These are phyloP conservation scores for Begonia peltatifolia DNA, from an alignment of 306 rosid genomes.

Conservation along the genomic window DNA sequence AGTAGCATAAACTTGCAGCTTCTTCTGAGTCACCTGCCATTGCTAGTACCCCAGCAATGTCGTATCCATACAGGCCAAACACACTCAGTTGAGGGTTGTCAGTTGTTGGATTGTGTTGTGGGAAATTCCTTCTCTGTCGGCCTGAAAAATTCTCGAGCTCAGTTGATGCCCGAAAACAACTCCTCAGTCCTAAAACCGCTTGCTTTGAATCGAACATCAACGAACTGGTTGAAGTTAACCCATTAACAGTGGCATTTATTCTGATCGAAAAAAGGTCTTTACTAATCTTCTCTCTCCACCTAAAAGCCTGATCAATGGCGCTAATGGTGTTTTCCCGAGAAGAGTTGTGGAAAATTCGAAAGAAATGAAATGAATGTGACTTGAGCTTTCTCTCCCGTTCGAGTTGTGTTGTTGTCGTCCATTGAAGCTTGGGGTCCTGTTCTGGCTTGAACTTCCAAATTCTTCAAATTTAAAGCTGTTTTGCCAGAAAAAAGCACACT, in stretches of 20 bases:
- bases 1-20: background rate
- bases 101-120: slow-evolving; percentile 14
- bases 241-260: background rate
- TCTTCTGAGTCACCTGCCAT: slow-evolving; percentile 25
- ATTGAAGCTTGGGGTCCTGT: slow-evolving; percentile 8
- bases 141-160: slow-evolving; percentile 1
- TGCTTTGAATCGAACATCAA: background rate
- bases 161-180: background rate
- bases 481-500: background rate
- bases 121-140: slow-evolving; percentile 7
- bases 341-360: slow-evolving; percentile 10
- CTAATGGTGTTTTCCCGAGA: slow-evolving; percentile 19
- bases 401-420: slow-evolving; percentile 13
- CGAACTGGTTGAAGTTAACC: background rate
- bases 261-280: slow-evolving; percentile 5
- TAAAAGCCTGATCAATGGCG: slow-evolving; percentile 4
- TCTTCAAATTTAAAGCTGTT: slow-evolving; percentile 18
- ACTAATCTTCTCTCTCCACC: slow-evolving; percentile 6
- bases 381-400: slow-evolving; percentile 13
- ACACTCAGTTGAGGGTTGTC: slow-evolving; percentile 9
- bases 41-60: slow-evolving; percentile 32
- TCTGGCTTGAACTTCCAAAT: slow-evolving; percentile 20
- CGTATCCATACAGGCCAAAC: slow-evolving; percentile 39
- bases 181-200: background rate
- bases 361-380: slow-evolving; percentile 29